phyloP scores from a whole-genome alignment of 73 alveolate species.

The Tetrahymena malaccensis region DNA sequence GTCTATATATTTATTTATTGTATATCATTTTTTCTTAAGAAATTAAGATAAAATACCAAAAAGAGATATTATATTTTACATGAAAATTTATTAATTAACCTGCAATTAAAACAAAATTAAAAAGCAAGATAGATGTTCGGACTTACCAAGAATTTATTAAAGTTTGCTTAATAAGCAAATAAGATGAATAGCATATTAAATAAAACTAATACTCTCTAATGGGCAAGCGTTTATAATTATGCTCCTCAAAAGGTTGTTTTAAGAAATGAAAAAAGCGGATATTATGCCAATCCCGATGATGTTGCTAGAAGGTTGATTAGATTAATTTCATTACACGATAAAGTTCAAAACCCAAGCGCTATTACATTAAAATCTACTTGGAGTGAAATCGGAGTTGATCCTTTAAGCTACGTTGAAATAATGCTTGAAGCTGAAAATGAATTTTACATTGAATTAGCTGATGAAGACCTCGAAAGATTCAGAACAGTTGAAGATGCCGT shows the following conservation, averaged over 20 bases:
- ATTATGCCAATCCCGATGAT: conserved; percentile 63
- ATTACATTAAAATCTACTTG: conserved; percentile 56
- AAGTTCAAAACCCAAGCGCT: conserved; percentile 54
- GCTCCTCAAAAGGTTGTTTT: not conserved
- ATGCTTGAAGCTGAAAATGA: conserved; percentile 60
- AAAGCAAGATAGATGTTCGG: conserved; percentile 1
- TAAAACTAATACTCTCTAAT: not conserved
- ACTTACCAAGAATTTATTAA: not conserved
- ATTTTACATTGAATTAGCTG: conserved; percentile 62
- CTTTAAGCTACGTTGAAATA: conserved; percentile 53
- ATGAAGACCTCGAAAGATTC: conserved; percentile 61
- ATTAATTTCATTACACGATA: conserved; percentile 63
- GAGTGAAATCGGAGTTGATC: conserved; percentile 53
- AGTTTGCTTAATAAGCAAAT: not conserved
- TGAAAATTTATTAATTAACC: not conserved
- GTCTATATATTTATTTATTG: not conserved
- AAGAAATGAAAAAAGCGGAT: conserved; percentile 56
- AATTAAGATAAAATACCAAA: not conserved
- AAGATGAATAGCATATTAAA: not conserved
- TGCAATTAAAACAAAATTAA: not conserved
- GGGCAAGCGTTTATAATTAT: not conserved
- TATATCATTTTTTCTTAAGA: not conserved
- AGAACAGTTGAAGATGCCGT: conserved; percentile 63
- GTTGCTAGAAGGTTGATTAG: conserved; percentile 58
- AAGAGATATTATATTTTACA: not conserved